phyloP scores from a whole-genome alignment of 108 stramenopile genomes.

The Stephanodiscus minutulus region DNA sequence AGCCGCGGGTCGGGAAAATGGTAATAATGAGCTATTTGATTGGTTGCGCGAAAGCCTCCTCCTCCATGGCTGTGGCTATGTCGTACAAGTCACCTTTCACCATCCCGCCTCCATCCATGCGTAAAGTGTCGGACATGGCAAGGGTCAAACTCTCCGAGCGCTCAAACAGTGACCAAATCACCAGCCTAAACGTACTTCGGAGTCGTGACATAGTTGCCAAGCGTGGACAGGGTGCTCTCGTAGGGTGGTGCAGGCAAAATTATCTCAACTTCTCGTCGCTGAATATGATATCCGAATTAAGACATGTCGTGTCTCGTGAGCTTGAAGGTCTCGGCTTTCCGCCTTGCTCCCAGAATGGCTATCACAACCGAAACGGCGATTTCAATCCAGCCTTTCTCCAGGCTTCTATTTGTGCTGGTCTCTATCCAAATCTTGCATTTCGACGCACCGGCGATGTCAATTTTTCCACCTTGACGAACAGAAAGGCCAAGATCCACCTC shows the following conservation, averaged over 20 bases:
- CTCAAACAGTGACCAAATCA: constrained; percentile 76
- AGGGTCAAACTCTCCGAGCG: constrained; percentile 57
- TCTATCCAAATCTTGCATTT: constrained; percentile 76
- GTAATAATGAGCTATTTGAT: constrained; percentile 70
- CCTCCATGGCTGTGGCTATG: constrained; percentile 65
- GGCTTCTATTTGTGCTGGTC: constrained; percentile 68
- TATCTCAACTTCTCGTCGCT: constrained; percentile 59
- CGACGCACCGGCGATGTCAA: constrained; percentile 66
- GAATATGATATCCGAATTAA: constrained; percentile 68
- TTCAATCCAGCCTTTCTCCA: constrained; percentile 54
- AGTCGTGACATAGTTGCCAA: constrained; percentile 54
- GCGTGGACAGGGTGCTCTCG: constrained; percentile 30
- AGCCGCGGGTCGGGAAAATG: constrained; percentile 78
- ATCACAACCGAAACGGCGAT: constrained; percentile 69
- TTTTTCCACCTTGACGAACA: constrained; percentile 71
- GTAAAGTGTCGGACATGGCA: constrained; percentile 55
- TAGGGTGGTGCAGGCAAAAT: constrained; percentile 63
- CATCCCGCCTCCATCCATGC: constrained; percentile 58
- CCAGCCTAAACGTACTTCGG: constrained; percentile 58
- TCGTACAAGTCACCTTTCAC: constrained; percentile 67
- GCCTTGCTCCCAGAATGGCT: constrained; percentile 34
- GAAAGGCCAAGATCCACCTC: constrained; percentile 74
- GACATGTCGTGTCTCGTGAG: constrained; percentile 62
- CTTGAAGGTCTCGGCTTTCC: constrained; percentile 60
- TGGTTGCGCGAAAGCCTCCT: constrained; percentile 59